Conservation (phyloP, 306 rosid genomes). For the Cyamopsis tetragonoloba region DNA sequence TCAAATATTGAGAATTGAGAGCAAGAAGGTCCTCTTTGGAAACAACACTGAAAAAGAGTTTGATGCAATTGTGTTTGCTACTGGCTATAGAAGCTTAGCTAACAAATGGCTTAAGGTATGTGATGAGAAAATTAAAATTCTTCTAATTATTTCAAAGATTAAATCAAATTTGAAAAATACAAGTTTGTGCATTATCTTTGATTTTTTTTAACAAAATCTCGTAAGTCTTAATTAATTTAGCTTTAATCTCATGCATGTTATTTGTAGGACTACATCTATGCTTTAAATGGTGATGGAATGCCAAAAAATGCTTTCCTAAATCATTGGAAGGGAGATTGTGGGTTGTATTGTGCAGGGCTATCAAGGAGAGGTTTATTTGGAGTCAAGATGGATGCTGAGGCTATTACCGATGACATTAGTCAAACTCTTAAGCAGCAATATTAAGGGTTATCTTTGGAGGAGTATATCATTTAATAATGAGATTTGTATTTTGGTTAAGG, state of each 20-base stretch:
- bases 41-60: slow-evolving; percentile 30
- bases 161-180: too few species aligned
- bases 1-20: slow-evolving; percentile 31
- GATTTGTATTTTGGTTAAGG: too few species aligned
- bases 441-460: too few species aligned
- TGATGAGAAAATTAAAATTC: background rate
- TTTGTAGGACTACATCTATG: slow-evolving; percentile 37
- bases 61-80: slow-evolving; percentile 58
- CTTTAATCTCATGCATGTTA: background rate
- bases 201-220: too few species aligned
- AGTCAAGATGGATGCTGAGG: slow-evolving; percentile 43
- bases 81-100: slow-evolving; percentile 56
- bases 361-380: slow-evolving; percentile 50
- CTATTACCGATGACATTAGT: slow-evolving; percentile 39
- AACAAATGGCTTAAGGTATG: slow-evolving; percentile 58
- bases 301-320: slow-evolving; percentile 39
- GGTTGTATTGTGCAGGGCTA: slow-evolving; percentile 55
- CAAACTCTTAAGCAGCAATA: background rate
- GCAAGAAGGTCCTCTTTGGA: slow-evolving; percentile 33
- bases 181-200: too few species aligned
- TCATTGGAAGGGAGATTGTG: slow-evolving; percentile 62
- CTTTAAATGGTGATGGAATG: slow-evolving; percentile 41
- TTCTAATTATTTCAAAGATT: too few species aligned
- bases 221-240: background rate
- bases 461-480: too few species aligned